Base-by-base conservation (phyloP, 371 early-diverging fungal species). In the Batkoa obscura region DNA sequence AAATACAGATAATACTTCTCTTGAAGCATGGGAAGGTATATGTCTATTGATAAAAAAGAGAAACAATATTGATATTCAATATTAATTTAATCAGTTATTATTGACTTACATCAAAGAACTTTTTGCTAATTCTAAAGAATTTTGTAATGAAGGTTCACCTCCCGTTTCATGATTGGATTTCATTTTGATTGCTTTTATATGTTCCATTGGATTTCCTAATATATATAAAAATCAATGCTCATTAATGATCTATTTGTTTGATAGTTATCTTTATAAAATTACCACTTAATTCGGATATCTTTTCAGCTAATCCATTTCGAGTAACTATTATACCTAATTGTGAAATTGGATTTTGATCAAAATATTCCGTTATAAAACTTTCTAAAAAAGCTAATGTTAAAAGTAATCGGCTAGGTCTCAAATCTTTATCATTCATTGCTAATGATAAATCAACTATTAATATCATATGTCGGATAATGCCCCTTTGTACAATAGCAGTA, bases 331-430 rank as follows among this genome's bases (percentile, higher is more conserved):
- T 68, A 5, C 90, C 86, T 36, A 94, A 69, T 67, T 90, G 91
- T 5, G 88, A 83, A 50, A 95, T 80, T 0, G 96, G 94, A 64
- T 95, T 95, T 59, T 88, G 93, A 68, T 94, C 93, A 68, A 92
- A 90, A 61, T 78, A 95, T 65, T 92, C 94, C 32, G 65, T 61
- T 0, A 92, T 71, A 58, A 90, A 94, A 43, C 74, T 68, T 56
- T 82, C 82, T 6, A 80, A 72, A 48, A 79, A 73, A 0, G 65
- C 70, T 30, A 90, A 62, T 0, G 82, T 76, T 34, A 83, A 69
- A 15, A 87, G 87, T 15, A 88, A 68, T 17, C 92, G 76, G 51
- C 80, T 76, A 0, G 90, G 90, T 33, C 80, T 69, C 53, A 91
- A 68, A 67, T 92, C 90, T 54, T 78, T 80, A 57, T 88, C 89